Percentiles rank a stretch among this genome's conserved stretches.
Conservation (phyloP, 2,329 filamentous ascomycete genomes). For the Fusarium sp. region DNA sequence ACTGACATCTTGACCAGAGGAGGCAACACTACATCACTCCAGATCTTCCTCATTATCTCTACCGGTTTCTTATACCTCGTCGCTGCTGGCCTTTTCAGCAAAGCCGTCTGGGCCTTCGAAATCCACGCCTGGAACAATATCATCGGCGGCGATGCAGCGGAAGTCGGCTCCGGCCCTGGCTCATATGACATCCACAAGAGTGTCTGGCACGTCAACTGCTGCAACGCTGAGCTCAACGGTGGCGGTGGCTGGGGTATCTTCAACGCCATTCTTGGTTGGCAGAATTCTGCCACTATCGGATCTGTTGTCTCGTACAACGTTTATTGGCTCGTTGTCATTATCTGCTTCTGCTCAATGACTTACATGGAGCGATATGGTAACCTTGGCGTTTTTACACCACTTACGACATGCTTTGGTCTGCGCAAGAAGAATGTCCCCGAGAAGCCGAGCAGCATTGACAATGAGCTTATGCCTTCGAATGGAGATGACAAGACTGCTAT, state of each 20-base stretch:
- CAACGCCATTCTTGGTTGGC: background rate
- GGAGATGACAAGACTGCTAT: background rate
- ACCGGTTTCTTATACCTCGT: background rate
- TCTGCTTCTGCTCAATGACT: background rate
- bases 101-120: background rate
- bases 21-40: background rate
- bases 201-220: constrained; percentile 1
- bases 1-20: background rate
- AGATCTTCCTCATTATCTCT: background rate
- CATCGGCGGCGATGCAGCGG: background rate
- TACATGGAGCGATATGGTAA: background rate
- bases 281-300: background rate
- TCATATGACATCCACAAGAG: background rate
- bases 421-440: background rate
- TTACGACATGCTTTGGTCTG: background rate
- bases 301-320: background rate
- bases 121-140: constrained; percentile 1
- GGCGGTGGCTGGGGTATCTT: background rate
- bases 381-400: background rate
- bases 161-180: background rate
- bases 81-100: background rate
- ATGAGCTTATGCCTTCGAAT: background rate
- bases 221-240: background rate
- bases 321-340: background rate
- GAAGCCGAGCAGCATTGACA: background rate